Conservation (phyloP, 805 yeast species). For the Suhomyces emberorum region DNA sequence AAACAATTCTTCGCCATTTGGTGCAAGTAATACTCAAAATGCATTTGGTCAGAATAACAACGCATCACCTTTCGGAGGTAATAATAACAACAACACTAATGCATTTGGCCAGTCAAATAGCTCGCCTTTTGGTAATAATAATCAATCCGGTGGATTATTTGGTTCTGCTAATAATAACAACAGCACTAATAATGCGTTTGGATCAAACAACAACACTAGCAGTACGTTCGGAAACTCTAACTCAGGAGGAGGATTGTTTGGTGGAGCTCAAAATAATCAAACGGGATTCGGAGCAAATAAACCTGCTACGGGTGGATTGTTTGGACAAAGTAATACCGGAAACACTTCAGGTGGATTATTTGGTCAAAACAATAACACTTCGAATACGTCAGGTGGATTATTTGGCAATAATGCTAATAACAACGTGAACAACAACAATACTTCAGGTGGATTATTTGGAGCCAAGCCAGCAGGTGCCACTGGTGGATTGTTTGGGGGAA, state of each 20-base stretch:
- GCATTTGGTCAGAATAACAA: slow-evolving; percentile 6
- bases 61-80: slow-evolving; percentile 19
- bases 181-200: slow-evolving; percentile 12
- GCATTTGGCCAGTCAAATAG: slow-evolving; percentile 19
- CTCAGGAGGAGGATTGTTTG: slow-evolving; percentile 5
- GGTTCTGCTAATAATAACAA: slow-evolving; percentile 15
- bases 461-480: slow-evolving; percentile 8
- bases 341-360: slow-evolving; percentile 29
- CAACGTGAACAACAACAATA: slow-evolving; percentile 9
- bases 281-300: slow-evolving; percentile 18
- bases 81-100: slow-evolving; percentile 9
- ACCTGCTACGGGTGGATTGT: slow-evolving; percentile 15
- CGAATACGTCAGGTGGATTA: slow-evolving; percentile 20
- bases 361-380: slow-evolving; percentile 18
- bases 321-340: slow-evolving; percentile 15
- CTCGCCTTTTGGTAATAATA: slow-evolving; percentile 14
- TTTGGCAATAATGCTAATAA: slow-evolving; percentile 14
- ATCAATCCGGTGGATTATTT: slow-evolving; percentile 10
- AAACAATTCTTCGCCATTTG: slow-evolving; percentile 17
- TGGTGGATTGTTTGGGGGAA: slow-evolving; percentile 23
- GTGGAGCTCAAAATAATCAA: slow-evolving; percentile 3
- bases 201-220: slow-evolving; percentile 11
- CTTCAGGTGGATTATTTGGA: slow-evolving; percentile 25
- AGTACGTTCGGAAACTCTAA: slow-evolving; percentile 26
- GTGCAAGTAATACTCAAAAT: slow-evolving; percentile 15